Conservation (phyloP, 768 basidiomycete species). For the Lentinula boryana region DNA sequence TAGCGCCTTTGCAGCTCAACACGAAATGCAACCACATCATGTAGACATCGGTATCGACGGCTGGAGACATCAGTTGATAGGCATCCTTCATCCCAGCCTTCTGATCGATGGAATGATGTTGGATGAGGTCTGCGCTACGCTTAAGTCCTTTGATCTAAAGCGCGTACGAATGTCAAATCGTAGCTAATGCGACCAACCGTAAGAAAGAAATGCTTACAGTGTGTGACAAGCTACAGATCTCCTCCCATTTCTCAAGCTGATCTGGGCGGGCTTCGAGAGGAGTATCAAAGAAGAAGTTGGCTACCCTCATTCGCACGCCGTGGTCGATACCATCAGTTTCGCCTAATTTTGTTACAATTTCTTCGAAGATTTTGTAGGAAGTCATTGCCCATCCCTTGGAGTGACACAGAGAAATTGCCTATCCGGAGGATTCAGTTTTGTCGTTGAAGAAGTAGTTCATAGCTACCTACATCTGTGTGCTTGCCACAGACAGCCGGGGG, state of each 20-base stretch:
- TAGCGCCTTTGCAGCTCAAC: conserved; percentile 21
- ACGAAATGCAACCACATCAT: conserved; percentile 26
- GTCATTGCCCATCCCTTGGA: conserved; percentile 31
- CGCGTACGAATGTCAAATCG: conserved; percentile 19
- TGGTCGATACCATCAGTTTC: conserved; percentile 16
- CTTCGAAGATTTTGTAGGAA: conserved; percentile 26
- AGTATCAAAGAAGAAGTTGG: conserved; percentile 28
- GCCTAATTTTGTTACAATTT: conserved; percentile 9
- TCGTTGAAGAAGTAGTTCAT: background rate
- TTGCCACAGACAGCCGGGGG: conserved; percentile 33
- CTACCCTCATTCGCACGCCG: conserved; percentile 26
- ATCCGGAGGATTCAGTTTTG: background rate
- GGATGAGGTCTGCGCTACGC: conserved; percentile 17
- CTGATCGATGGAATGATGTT: conserved; percentile 20
- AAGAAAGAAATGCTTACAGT: background rate
- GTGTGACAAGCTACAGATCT: conserved; percentile 12
- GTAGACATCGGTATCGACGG: conserved; percentile 30
- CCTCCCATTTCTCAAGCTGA: conserved; percentile 24
- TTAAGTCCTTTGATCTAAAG: conserved; percentile 6
- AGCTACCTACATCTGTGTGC: conserved; percentile 21
- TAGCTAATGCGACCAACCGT: background rate
- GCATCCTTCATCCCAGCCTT: conserved; percentile 26
- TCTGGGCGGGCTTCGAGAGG: conserved; percentile 18
- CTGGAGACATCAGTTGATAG: conserved; percentile 26
- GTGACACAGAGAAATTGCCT: conserved; percentile 22